Percentiles rank a stretch among this genome's conserved stretches.
phyloP scores from a whole-genome alignment of 2,329 filamentous ascomycete species.

The Exserohilum turcica region DNA sequence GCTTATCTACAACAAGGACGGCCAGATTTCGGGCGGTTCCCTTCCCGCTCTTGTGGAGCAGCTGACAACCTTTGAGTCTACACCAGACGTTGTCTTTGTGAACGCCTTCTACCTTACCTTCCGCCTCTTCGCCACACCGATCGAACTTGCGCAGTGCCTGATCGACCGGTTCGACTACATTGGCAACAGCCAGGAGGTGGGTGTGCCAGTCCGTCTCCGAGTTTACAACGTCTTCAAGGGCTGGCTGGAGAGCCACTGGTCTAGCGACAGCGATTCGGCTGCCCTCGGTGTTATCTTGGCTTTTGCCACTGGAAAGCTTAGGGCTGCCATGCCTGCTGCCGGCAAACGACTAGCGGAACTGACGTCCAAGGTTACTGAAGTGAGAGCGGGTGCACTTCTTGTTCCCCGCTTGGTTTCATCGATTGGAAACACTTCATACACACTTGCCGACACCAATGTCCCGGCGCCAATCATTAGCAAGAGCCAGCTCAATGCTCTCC shows the following conservation, averaged over 20 bases:
- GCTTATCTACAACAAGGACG: slow-evolving; percentile 90
- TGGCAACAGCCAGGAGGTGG: slow-evolving; percentile 73
- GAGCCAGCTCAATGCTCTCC: slow-evolving; percentile 74
- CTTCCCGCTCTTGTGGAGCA: slow-evolving; percentile 91
- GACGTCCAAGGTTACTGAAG: slow-evolving; percentile 75
- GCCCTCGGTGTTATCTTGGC: slow-evolving; percentile 76
- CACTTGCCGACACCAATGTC: slow-evolving; percentile 72
- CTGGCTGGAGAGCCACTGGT: slow-evolving; percentile 97
- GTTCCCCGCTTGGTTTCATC: slow-evolving; percentile 84
- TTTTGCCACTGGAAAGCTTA: slow-evolving; percentile 78
- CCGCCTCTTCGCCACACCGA: slow-evolving; percentile 83
- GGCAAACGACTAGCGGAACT: slow-evolving; percentile 81
- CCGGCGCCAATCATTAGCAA: slow-evolving; percentile 74
- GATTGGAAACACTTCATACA: slow-evolving; percentile 74
- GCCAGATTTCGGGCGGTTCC: slow-evolving; percentile 90
- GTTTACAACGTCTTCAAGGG: slow-evolving; percentile 97
- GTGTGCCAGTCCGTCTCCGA: slow-evolving; percentile 80
- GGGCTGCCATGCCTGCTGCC: slow-evolving; percentile 71
- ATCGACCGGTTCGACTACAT: slow-evolving; percentile 93
- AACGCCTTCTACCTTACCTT: slow-evolving; percentile 97
- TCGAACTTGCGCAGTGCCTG: slow-evolving; percentile 78
- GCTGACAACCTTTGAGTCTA: slow-evolving; percentile 88
- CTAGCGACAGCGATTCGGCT: slow-evolving; percentile 75
- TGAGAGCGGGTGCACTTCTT: slow-evolving; percentile 70
- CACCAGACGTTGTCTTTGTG: slow-evolving; percentile 88